Conservation (phyloP, 2,329 filamentous ascomycete species). For the Cladosporium sp. region DNA sequence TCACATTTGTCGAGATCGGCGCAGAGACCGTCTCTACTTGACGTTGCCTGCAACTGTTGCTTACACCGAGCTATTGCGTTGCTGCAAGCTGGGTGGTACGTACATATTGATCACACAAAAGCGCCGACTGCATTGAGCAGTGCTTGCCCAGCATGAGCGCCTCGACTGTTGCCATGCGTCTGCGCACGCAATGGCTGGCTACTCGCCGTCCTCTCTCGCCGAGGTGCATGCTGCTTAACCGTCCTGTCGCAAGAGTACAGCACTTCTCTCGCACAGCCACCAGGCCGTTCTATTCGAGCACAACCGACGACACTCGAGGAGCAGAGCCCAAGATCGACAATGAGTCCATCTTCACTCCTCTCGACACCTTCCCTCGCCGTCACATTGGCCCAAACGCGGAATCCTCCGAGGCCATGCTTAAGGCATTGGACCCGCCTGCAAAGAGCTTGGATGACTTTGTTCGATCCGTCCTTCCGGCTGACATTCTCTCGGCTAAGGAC, state of each 20-base stretch:
- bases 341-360: constrained; percentile 38
- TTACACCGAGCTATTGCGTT: background rate
- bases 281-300: constrained; percentile 29
- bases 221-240: constrained; percentile 23
- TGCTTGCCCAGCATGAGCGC: constrained; percentile 8
- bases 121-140: constrained; percentile 4
- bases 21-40: background rate
- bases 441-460: constrained; percentile 77
- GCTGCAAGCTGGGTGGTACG: too few relatives aligned
- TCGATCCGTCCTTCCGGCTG: constrained; percentile 72
- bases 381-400: constrained; percentile 79
- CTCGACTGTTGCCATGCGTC: constrained; percentile 23
- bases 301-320: constrained; percentile 22
- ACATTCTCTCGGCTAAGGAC: constrained; percentile 67
- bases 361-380: constrained; percentile 69
- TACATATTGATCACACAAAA: background rate
- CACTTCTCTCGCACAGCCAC: constrained; percentile 7
- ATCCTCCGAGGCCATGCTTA: constrained; percentile 73
- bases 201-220: constrained; percentile 28
- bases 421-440: constrained; percentile 69
- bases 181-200: constrained; percentile 32
- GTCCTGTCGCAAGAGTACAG: constrained; percentile 9
- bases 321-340: constrained; percentile 23
- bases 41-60: background rate
- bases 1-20: background rate